Conservation (phyloP, 306 rosid species). For the Ammopiptanthus mongolicus region DNA sequence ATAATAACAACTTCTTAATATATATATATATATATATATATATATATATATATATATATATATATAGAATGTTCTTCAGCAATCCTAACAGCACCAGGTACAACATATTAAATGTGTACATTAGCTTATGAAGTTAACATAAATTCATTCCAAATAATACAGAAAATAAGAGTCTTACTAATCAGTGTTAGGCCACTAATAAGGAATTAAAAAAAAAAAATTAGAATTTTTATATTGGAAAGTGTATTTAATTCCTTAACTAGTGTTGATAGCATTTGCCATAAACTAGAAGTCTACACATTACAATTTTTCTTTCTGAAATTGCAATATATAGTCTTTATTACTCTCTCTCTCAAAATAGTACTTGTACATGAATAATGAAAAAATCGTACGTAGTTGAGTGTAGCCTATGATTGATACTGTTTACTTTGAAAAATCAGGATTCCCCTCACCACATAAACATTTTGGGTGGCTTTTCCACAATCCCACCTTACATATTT, state of each 20-base stretch:
- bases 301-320: background rate
- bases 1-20: background rate
- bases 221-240: no score
- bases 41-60: no score
- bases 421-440: constrained; percentile 15
- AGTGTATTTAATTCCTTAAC: no score
- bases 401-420: background rate
- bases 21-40: no score
- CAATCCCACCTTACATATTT: background rate
- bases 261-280: no score
- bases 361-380: background rate
- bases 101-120: background rate
- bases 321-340: background rate
- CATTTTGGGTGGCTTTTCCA: background rate
- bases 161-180: no score
- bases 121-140: background rate
- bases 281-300: background rate
- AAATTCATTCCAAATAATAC: background rate
- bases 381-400: background rate
- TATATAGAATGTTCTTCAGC: background rate
- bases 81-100: background rate
- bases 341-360: background rate
- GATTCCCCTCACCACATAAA: constrained; percentile 11
- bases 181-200: no score
- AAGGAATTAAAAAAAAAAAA: no score